phyloP scores from a whole-genome alignment of 345 rosid species.

The Brassica rapa region DNA sequence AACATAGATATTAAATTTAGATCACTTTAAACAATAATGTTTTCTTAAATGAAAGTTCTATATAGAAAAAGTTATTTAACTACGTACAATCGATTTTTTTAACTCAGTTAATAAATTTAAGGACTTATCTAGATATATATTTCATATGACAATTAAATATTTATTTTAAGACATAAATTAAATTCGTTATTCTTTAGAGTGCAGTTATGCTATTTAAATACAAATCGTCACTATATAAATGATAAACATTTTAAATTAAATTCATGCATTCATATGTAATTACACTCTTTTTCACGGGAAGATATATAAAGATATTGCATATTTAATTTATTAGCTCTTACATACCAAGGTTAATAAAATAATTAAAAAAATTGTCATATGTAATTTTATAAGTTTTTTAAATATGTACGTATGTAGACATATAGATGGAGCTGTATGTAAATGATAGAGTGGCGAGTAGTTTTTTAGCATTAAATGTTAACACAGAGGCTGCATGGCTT shows the following conservation, averaged over 20 bases:
- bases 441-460: slow-evolving; percentile 36
- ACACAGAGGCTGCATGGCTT: slow-evolving; percentile 47
- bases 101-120: background rate
- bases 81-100: background rate
- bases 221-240: background rate
- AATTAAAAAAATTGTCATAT: background rate
- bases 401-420: background rate
- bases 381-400: background rate
- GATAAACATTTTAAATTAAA: background rate
- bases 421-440: slow-evolving; percentile 14
- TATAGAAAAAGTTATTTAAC: background rate
- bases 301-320: background rate
- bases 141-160: background rate
- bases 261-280: background rate
- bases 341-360: background rate
- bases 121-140: background rate
- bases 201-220: slow-evolving; percentile 3
- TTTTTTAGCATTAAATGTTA: slow-evolving; percentile 30
- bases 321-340: background rate
- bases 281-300: slow-evolving; percentile 6
- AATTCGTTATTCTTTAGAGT: background rate
- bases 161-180: background rate
- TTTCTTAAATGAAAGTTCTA: background rate
- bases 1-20: no score
- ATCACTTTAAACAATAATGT: background rate